Evolutionary conservation across 768 basidiomycete species (phyloP), one percentile per base, ranked within the genome.

Genomic region (Sarcodon sp.): DNA sequence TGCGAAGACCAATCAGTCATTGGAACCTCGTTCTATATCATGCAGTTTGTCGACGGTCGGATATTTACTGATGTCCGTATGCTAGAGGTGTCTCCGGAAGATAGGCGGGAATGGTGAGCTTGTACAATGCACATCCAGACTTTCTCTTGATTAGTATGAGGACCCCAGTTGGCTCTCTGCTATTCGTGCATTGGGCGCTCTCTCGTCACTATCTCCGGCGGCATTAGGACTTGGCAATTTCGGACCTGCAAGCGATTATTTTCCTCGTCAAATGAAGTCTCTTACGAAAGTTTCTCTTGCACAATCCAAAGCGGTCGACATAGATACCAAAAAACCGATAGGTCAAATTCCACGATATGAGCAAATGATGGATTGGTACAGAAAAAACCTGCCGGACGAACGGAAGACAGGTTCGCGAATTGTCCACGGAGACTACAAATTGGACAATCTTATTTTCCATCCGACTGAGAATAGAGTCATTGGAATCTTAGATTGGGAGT

Each of bases 381-480:
- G 69, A 51, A 61, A 64, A 31, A 75, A 87, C 57, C 65, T 88
- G 27, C 92, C 89, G 2, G 77, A 88, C 56, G 90, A 93, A 64
- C 67, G 60, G 52, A 79, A 79, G 60, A 75, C 73, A 1, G 88
- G 87, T 0, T 68, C 76, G 47, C 79, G 87, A n/a, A 80, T 99
- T 53, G 91, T 98, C 5, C 94, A 98, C 60, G 94, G 94, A 27
- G 94, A 99, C 64, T 98, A 88, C 62, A 99, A 99, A 63, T 70
- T 94, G n/a, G 94, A 99, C 64, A 99, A 99, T 62, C 62, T 99
- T 53, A 75, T 97, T 53, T 98, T 96, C 65, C 93, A 98, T 56
- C 83, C 86, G 0, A 88, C 82, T 0, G 83, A 97, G 64, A 89
- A 92, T 51, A 71, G 76, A 37, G 92, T 98, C 3, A 91, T 98